Evolutionary conservation across 2,329 filamentous ascomycete genomes (phyloP), one percentile per base, ranked within the genome.

Genomic region (Periconia digitata): DNA sequence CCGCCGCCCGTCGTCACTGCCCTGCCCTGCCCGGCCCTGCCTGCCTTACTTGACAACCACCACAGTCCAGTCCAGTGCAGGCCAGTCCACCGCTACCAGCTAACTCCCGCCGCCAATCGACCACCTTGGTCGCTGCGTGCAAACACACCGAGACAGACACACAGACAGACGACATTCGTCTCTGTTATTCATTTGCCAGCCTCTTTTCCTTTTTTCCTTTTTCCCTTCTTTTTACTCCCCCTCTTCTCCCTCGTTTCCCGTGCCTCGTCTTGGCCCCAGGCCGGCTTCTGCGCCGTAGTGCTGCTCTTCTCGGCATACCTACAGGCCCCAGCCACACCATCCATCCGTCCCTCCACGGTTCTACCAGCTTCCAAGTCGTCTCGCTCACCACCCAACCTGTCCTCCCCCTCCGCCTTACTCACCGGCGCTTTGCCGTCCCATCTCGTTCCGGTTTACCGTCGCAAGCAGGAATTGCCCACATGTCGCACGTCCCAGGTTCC

Each of bases 401-500:
- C 24, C 24, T 13, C 27, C 8, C 27, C 10, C 27, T 32, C 27
- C n/a, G 12, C 27, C 3, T 32, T 3, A 3, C 27, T 32, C 27
- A 10, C 27, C n/a, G 27, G 27, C 7, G 27, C 8, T 15, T 10
- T 32, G 27, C 27, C 27, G 10, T 5, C 4, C 27, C 27, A 5
- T 32, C 10, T 32, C 10, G 8, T 32, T 32, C 27, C 27, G 4
- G 8, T 32, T 32, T 32, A 32, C 27, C 27, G 27, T 32, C n/a
- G 27, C 27, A 32, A 32, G 8, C 27, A 32, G 27, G 27, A 53
- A 50, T 55, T 44, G 54, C 53, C 52, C 59, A 57, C 63, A 70
- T 69, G 64, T 67, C 60, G 55, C 57, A 32, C 27, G 27, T 32
- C 27, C 27, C 58, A 54, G 39, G 50, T 56, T 51, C 47, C 56